Percentiles rank a stretch among this genome's conserved stretches.
These are phyloP conservation scores for Parmelia sp. DNA, from an alignment of 495 filamentous ascomycete species.

Conservation along the genomic window DNA sequence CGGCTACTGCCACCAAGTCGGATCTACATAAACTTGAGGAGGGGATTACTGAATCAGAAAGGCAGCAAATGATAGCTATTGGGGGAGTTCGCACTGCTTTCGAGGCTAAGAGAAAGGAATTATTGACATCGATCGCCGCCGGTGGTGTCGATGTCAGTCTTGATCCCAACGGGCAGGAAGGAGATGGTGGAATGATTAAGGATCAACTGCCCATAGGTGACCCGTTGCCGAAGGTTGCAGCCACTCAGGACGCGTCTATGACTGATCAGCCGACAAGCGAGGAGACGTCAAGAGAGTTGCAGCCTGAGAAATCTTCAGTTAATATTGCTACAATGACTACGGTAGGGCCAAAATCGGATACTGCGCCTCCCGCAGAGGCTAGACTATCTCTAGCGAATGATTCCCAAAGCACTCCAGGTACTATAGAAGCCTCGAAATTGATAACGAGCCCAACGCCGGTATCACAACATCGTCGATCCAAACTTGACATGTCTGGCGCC, in stretches of 20 bases:
- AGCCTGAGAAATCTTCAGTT: neutral
- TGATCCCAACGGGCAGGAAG: neutral
- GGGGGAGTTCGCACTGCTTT: slow-evolving; percentile 33
- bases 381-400: neutral
- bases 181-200: neutral
- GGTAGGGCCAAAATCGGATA: neutral
- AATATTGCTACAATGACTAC: neutral
- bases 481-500: slow-evolving; percentile 58
- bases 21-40: slow-evolving; percentile 40
- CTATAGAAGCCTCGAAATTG: neutral
- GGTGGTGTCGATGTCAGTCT: slow-evolving; percentile 34
- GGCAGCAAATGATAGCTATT: slow-evolving; percentile 24
- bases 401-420: neutral
- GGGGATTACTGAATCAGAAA: slow-evolving; percentile 17
- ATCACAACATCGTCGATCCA: slow-evolving; percentile 41
- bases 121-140: slow-evolving; percentile 45
- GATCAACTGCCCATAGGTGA: neutral
- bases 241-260: neutral
- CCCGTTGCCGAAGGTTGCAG: neutral
- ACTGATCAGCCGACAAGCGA: neutral
- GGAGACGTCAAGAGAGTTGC: neutral
- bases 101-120: slow-evolving; percentile 44
- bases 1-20: slow-evolving; percentile 40
- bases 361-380: neutral
- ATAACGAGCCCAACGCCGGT: slow-evolving; percentile 22